Conservation (phyloP, 177 flowering plant species). For the Tripterygium wilfordii region DNA sequence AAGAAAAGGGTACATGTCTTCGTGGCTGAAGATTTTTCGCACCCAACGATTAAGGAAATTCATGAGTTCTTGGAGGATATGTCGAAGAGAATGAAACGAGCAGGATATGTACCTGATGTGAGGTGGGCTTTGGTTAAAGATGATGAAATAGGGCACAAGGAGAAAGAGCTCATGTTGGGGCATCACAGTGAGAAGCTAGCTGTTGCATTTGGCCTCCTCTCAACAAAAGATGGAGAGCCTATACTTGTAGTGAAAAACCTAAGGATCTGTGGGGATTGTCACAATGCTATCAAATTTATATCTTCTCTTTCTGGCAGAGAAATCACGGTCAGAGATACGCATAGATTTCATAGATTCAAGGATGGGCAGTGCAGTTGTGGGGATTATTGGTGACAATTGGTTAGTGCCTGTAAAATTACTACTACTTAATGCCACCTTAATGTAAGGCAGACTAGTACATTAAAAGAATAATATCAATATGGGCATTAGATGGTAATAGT, state of each 20-base stretch:
- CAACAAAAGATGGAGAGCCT: conserved; percentile 52
- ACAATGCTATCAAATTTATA: conserved; percentile 64
- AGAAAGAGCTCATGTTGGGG: conserved; percentile 46
- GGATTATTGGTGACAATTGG: conserved; percentile 65
- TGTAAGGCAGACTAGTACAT: too few species aligned
- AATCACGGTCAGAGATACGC: conserved; percentile 73
- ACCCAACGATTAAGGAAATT: conserved; percentile 64
- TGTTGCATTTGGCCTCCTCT: conserved; percentile 73
- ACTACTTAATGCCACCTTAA: too few species aligned
- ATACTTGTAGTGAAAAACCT: conserved; percentile 71
- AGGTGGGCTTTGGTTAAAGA: conserved; percentile 66
- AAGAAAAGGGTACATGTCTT: conserved; percentile 56
- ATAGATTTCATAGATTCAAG: conserved; percentile 75
- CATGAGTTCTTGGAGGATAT: conserved; percentile 53
- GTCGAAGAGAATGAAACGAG: conserved; percentile 44
- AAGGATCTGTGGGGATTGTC: conserved; percentile 89
- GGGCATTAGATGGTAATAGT: too few species aligned
- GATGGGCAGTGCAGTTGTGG: conserved; percentile 76
- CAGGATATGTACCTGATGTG: conserved; percentile 68
- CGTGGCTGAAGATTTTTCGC: conserved; percentile 78
- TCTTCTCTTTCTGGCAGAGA: conserved; percentile 58
- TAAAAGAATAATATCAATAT: too few species aligned
- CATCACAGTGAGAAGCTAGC: conserved; percentile 93
- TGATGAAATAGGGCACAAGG: conserved; percentile 39
- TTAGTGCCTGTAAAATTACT: background rate